phyloP scores from a whole-genome alignment of 2,329 filamentous ascomycete genomes.

The Pseudogymnoascus sp. region DNA sequence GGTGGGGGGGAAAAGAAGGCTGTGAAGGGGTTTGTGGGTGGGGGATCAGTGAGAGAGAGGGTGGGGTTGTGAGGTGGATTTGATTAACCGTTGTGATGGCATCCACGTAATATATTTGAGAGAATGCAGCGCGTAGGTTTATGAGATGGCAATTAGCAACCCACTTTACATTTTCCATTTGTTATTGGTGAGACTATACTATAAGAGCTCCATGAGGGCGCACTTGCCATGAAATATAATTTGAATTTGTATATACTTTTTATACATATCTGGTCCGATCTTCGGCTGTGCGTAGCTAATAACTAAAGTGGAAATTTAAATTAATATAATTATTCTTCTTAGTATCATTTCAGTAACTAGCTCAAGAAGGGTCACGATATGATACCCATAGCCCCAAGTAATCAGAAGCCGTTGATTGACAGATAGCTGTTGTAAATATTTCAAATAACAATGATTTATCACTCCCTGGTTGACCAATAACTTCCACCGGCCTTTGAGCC shows the following conservation, averaged over 20 bases:
- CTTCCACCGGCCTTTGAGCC: background rate
- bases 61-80: background rate
- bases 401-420: background rate
- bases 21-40: conserved; percentile 1
- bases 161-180: background rate
- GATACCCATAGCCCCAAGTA: background rate
- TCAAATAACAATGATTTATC: background rate
- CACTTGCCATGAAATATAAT: background rate
- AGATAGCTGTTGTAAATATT: background rate
- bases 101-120: background rate
- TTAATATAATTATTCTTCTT: background rate
- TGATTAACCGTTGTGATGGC: background rate
- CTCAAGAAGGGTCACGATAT: background rate
- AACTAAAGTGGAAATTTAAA: background rate
- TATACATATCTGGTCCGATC: background rate
- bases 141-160: background rate
- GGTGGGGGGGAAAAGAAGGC: background rate
- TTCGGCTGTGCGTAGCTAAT: background rate
- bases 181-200: background rate
- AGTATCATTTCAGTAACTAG: background rate
- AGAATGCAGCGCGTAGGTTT: background rate
- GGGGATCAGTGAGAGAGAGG: conserved; percentile 1
- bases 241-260: background rate
- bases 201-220: background rate
- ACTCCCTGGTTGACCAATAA: background rate